A percentile compares a stretch with the other conserved stretches of the same genome.
Conservation (phyloP, 345 rosid genomes). For the Combretum micranthum region DNA sequence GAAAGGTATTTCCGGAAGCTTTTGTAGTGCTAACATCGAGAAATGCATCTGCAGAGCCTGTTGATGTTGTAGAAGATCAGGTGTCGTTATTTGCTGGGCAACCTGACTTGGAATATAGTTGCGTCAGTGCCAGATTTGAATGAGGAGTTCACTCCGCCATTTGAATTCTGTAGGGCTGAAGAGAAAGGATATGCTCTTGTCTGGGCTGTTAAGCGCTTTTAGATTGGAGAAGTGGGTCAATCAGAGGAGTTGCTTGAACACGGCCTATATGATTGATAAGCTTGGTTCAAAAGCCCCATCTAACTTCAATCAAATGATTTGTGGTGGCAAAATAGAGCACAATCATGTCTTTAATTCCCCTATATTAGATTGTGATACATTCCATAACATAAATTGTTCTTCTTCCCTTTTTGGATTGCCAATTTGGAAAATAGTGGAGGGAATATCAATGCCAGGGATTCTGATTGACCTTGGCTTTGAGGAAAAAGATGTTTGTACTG, state of each 20-base stretch:
- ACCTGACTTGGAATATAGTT: slow-evolving; percentile 72
- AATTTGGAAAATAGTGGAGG: slow-evolving; percentile 38
- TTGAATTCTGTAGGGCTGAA: slow-evolving; percentile 79
- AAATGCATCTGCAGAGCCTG: slow-evolving; percentile 34
- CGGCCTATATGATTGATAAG: background rate
- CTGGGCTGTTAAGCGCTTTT: slow-evolving; percentile 13
- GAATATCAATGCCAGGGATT: slow-evolving; percentile 27
- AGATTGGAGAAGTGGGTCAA: slow-evolving; percentile 4
- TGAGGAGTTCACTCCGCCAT: slow-evolving; percentile 77
- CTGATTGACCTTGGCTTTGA: slow-evolving; percentile 17
- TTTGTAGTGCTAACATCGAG: slow-evolving; percentile 53
- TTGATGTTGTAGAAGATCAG: slow-evolving; percentile 24
- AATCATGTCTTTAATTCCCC: slow-evolving; percentile 35
- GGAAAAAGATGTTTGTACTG: slow-evolving; percentile 14
- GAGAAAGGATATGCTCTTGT: slow-evolving; percentile 62
- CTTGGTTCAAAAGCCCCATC: too few relatives aligned
- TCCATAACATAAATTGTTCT: slow-evolving; percentile 29
- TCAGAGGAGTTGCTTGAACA: background rate
- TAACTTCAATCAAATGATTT: background rate
- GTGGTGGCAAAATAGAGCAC: slow-evolving; percentile 31
- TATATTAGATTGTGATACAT: slow-evolving; percentile 16
- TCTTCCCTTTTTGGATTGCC: slow-evolving; percentile 38
- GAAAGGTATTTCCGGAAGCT: slow-evolving; percentile 55
- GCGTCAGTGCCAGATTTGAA: slow-evolving; percentile 87
- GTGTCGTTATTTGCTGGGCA: slow-evolving; percentile 45